phyloP scores from a whole-genome alignment of 495 filamentous ascomycete genomes.

The Daldinia grandis region DNA sequence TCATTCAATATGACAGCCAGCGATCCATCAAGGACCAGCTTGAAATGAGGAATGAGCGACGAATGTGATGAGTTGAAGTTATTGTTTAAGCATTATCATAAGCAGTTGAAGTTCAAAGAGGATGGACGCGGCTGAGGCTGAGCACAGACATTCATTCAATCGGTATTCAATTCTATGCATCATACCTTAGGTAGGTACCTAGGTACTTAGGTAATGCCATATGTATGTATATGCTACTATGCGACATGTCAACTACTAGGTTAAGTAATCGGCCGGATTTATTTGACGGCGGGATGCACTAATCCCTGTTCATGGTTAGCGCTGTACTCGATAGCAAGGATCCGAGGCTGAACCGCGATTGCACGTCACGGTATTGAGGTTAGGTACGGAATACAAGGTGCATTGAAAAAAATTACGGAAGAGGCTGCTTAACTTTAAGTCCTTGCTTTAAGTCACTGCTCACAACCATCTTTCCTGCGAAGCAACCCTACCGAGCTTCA shows the following conservation, averaged over 20 bases:
- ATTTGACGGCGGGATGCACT: conserved; percentile 35
- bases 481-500: conserved; percentile 18
- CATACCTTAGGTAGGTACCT: too few relatives aligned
- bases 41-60: neutral
- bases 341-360: conserved; percentile 20
- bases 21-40: conserved; percentile 10
- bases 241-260: too few relatives aligned
- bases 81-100: neutral
- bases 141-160: conserved; percentile 30
- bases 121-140: neutral
- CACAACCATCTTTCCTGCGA: conserved; percentile 16
- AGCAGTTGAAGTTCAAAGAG: conserved; percentile 1
- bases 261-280: conserved; percentile 38
- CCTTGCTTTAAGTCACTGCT: neutral
- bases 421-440: neutral
- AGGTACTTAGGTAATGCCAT: too few relatives aligned
- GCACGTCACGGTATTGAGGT: conserved; percentile 32
- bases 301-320: conserved; percentile 15
- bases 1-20: conserved; percentile 2
- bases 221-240: too few relatives aligned
- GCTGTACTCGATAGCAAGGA: conserved; percentile 19
- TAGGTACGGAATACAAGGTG: conserved; percentile 21
- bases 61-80: neutral
- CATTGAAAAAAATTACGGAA: conserved; percentile 34
- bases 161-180: too few relatives aligned